phyloP scores from a whole-genome alignment of 306 rosid genomes.

The Prunus mira region DNA sequence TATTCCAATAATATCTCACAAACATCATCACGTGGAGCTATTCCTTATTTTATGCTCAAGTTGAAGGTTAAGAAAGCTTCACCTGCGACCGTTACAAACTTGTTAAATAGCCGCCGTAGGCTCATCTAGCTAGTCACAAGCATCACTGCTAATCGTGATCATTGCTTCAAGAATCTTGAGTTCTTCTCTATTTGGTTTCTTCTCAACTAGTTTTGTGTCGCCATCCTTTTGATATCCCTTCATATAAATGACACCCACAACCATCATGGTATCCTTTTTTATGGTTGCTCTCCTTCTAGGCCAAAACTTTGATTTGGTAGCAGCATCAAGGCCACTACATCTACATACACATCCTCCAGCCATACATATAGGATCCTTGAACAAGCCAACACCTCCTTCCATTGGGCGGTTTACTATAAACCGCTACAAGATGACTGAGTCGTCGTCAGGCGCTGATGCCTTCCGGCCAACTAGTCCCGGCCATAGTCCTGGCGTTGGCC shows the following conservation, averaged over 20 bases:
- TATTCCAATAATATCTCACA: constrained; percentile 29
- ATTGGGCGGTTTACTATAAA: constrained; percentile 33
- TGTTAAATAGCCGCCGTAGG: constrained; percentile 48
- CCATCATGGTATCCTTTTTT: constrained; percentile 15
- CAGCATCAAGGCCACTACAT: constrained; percentile 43
- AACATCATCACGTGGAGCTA: constrained; percentile 56
- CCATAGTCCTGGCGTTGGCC: constrained; percentile 44
- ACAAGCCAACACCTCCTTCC: constrained; percentile 40
- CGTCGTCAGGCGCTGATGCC: constrained; percentile 21
- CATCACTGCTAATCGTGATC: constrained; percentile 7
- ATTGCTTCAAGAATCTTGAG: not conserved
- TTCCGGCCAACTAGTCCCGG: constrained; percentile 40
- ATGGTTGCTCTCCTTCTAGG: constrained; percentile 32
- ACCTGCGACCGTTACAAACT: constrained; percentile 51
- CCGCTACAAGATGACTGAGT: constrained; percentile 29
- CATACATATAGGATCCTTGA: constrained; percentile 16
- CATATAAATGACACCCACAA: constrained; percentile 34
- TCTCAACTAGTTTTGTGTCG: not conserved
- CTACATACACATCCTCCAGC: constrained; percentile 33
- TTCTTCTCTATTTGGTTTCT: not conserved
- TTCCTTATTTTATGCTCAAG: constrained; percentile 38
- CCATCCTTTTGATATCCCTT: not conserved
- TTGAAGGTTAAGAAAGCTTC: constrained; percentile 24
- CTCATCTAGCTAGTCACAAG: constrained; percentile 13
- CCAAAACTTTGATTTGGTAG: constrained; percentile 23